Percentiles rank a stretch among this genome's conserved stretches.
phyloP scores from a whole-genome alignment of 2,329 filamentous ascomycete genomes.

The Colletotrichum caudatum region DNA sequence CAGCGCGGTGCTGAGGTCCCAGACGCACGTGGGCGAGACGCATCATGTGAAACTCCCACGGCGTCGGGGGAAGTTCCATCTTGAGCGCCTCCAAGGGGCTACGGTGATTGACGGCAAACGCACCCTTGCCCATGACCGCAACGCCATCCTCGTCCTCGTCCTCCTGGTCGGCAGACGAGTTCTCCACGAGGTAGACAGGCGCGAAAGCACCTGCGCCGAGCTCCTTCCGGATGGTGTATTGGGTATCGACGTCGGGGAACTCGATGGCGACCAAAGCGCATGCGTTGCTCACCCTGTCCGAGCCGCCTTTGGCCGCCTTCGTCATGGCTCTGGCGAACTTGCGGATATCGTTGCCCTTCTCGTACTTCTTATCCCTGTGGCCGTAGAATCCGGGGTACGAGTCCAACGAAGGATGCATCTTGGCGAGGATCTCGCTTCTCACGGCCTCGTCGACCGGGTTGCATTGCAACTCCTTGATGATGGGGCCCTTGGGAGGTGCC shows the following conservation, averaged over 20 bases:
- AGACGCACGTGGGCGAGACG: constrained; percentile 83
- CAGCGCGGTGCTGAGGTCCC: constrained; percentile 75
- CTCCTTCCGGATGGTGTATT: constrained; percentile 85
- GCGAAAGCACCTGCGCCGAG: constrained; percentile 95
- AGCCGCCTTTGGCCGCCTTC: constrained; percentile 66
- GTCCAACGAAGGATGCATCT: constrained; percentile 77
- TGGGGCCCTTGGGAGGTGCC: constrained; percentile 70
- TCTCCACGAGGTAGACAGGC: constrained; percentile 92
- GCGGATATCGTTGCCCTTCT: constrained; percentile 80
- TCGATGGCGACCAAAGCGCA: constrained; percentile 71
- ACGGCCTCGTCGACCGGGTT: constrained; percentile 88
- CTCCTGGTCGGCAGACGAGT: constrained; percentile 65
- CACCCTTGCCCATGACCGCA: constrained; percentile 70
- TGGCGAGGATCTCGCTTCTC: constrained; percentile 79
- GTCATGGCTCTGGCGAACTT: constrained; percentile 79
- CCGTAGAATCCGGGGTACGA: constrained; percentile 86
- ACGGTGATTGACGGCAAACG: constrained; percentile 68
- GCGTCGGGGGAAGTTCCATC: constrained; percentile 88
- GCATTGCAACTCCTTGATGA: constrained; percentile 85
- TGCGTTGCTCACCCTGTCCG: constrained; percentile 73
- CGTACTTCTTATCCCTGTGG: constrained; percentile 72
- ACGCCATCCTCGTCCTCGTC: constrained; percentile 59
- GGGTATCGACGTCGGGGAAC: constrained; percentile 73
- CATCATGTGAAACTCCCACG: constrained; percentile 98
- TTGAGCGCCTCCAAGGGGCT: constrained; percentile 85